Evolutionary conservation across 2,329 filamentous ascomycete genomes (phyloP).

Genomic region (Xylaria arbuscula): DNA sequence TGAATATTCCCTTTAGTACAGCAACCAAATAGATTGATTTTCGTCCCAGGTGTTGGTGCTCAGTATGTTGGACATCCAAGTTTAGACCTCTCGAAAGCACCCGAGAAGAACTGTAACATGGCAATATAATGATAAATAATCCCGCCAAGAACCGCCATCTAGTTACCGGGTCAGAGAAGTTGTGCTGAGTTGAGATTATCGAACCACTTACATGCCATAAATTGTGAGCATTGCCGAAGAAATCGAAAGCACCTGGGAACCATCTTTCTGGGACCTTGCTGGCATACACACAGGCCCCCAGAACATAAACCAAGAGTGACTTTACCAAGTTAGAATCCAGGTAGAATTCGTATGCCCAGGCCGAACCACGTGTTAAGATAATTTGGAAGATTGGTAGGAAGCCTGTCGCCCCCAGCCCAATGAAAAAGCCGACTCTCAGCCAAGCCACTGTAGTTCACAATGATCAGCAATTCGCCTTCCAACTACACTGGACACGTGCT

Average conservation of each 20-base stretch:
- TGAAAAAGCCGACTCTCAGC: slow-evolving; percentile 91
- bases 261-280: slow-evolving; percentile 93
- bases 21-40: slow-evolving; percentile 12
- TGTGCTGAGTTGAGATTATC: slow-evolving; percentile 87
- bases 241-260: slow-evolving; percentile 93
- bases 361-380: slow-evolving; percentile 77
- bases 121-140: slow-evolving; percentile 97
- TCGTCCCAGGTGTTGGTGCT: slow-evolving; percentile 32
- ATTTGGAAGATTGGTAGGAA: slow-evolving; percentile 91
- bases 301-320: slow-evolving; percentile 85
- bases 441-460: slow-evolving; percentile 70
- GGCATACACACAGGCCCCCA: slow-evolving; percentile 87
- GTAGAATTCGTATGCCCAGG: slow-evolving; percentile 90
- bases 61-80: slow-evolving; percentile 67
- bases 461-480: too few species aligned
- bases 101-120: slow-evolving; percentile 93
- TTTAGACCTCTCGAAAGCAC: slow-evolving; percentile 76
- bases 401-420: slow-evolving; percentile 86
- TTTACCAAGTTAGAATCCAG: slow-evolving; percentile 78
- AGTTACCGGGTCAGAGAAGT: slow-evolving; percentile 92
- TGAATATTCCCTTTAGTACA: slow-evolving; percentile 2
- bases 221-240: slow-evolving; percentile 94
- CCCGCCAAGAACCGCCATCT: slow-evolving; percentile 90
- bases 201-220: slow-evolving; percentile 80
- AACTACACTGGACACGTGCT: too few species aligned